phyloP scores from a whole-genome alignment of 345 rosid species.

The Populus alba region DNA sequence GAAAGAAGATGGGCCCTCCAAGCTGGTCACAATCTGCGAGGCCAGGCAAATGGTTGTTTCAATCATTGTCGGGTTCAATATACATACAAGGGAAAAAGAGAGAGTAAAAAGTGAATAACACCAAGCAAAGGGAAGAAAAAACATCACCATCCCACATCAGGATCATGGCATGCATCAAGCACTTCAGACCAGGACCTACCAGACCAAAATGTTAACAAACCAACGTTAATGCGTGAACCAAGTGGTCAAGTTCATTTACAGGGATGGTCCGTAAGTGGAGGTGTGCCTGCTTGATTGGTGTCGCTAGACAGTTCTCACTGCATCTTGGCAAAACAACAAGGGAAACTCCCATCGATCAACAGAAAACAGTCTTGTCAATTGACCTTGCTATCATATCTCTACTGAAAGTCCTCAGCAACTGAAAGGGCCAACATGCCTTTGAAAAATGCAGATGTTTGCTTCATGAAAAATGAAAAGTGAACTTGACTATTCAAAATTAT shows the following conservation, averaged over 20 bases:
- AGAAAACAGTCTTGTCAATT: background rate
- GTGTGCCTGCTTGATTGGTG: conserved; percentile 11
- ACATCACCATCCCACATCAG: background rate
- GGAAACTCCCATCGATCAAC: background rate
- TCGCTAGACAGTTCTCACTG: conserved; percentile 4
- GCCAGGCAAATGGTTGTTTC: conserved; percentile 28
- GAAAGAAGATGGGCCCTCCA: conserved; percentile 23
- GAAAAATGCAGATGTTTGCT: conserved; percentile 1
- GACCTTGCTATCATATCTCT: background rate
- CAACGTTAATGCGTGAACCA: background rate
- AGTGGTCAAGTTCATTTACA: conserved; percentile 14
- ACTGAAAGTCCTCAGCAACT: conserved; percentile 9
- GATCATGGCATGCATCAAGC: background rate
- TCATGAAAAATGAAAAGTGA: background rate
- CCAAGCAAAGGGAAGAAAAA: background rate
- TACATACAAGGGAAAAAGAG: background rate
- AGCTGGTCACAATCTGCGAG: conserved; percentile 28
- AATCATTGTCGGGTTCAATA: conserved; percentile 21
- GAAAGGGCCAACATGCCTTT: conserved; percentile 8
- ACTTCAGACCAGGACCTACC: background rate
- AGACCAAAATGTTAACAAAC: background rate
- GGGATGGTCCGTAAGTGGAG: conserved; percentile 17
- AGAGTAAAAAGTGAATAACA: background rate
- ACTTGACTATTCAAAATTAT: conserved; percentile 15
- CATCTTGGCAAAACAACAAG: conserved; percentile 5